Evolutionary conservation across 352 stramenopile species (phyloP).

Genomic region (Pythium aristosporum): DNA sequence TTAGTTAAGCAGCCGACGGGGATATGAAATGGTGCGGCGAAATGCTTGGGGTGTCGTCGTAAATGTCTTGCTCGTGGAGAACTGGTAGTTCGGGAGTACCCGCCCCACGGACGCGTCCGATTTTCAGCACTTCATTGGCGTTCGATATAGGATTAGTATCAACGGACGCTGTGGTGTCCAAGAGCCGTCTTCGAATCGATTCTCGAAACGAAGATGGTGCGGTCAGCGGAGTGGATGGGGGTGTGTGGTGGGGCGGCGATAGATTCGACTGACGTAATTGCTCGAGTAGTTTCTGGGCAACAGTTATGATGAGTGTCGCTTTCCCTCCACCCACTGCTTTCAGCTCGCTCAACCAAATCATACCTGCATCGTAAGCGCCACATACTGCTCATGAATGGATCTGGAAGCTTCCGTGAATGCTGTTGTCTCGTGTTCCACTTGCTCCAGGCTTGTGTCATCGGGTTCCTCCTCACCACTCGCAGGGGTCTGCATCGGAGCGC

Average conservation of each 20-base stretch:
- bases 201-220: constrained; percentile 12
- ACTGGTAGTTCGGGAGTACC: neutral
- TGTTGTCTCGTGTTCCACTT: neutral
- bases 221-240: constrained; percentile 11
- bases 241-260: constrained; percentile 6
- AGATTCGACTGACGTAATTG: constrained; percentile 25
- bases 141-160: neutral
- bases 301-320: neutral
- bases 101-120: neutral
- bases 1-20: no score
- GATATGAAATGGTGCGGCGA: no score
- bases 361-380: constrained; percentile 21
- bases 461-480: neutral
- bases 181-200: neutral
- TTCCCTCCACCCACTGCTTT: neutral
- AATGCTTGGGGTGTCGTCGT: neutral
- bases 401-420: neutral
- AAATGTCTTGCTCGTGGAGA: neutral
- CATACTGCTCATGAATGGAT: constrained; percentile 19
- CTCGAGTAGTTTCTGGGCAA: constrained; percentile 34
- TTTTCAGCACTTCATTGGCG: neutral
- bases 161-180: neutral
- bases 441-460: no score
- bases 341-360: neutral
- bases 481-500: neutral